These are phyloP conservation scores for Dendryphion nanum DNA, from an alignment of 2,329 filamentous ascomycete genomes.

Conservation along the genomic window DNA sequence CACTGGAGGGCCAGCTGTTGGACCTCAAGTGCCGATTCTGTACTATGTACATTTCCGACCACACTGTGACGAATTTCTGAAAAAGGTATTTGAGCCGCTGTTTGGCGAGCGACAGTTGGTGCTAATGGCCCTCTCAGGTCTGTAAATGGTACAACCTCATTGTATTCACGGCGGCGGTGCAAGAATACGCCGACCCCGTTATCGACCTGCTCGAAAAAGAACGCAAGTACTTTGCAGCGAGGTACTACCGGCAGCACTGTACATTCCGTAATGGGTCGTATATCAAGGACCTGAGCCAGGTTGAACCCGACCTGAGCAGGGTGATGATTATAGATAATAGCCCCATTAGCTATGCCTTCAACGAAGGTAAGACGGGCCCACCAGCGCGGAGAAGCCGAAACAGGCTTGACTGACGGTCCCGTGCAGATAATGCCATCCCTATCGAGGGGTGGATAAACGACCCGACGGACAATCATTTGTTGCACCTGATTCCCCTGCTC, in stretches of 20 bases:
- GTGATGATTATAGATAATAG: slow-evolving; percentile 99
- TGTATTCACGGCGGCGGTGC: slow-evolving; percentile 93
- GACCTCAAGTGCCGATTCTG: slow-evolving; percentile 90
- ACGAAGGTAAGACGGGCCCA: slow-evolving; percentile 73
- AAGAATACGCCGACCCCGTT: slow-evolving; percentile 97
- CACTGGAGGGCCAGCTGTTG: slow-evolving; percentile 65
- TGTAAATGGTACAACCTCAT: slow-evolving; percentile 99
- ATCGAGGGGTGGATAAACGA: slow-evolving; percentile 99
- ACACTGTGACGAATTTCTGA: slow-evolving; percentile 93
- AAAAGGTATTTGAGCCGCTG: slow-evolving; percentile 59
- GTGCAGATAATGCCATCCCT: slow-evolving; percentile 93
- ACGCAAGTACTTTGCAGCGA: slow-evolving; percentile 89
- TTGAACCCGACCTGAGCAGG: slow-evolving; percentile 94
- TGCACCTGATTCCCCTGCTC: slow-evolving; percentile 87
- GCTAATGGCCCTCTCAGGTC: slow-evolving; percentile 53
- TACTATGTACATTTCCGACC: slow-evolving; percentile 99
- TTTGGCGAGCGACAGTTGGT: slow-evolving; percentile 5
- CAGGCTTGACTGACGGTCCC: background rate
- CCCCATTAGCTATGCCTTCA: slow-evolving; percentile 96
- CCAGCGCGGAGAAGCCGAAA: background rate
- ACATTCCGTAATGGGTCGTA: slow-evolving; percentile 94
- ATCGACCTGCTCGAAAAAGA: slow-evolving; percentile 98
- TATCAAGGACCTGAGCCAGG: slow-evolving; percentile 94
- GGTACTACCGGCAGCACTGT: slow-evolving; percentile 97
- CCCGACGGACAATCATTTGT: slow-evolving; percentile 90